phyloP scores from a whole-genome alignment of 2,329 filamentous ascomycete genomes.

The Verticillium albo-atrum region DNA sequence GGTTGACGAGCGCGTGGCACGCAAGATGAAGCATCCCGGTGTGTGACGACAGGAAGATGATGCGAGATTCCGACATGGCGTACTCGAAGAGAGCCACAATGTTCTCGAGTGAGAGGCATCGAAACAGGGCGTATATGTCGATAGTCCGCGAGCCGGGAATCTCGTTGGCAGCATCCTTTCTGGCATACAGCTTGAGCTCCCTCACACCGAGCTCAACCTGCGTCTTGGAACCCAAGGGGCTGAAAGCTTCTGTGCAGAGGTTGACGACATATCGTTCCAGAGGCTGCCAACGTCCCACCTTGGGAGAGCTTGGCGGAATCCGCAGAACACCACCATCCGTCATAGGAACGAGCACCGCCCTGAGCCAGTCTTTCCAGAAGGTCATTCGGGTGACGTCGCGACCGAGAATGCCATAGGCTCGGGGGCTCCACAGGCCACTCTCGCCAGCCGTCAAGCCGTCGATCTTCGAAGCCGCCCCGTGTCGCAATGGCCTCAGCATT shows the following conservation, averaged over 20 bases:
- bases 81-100: slow-evolving; percentile 92
- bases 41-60: slow-evolving; percentile 93
- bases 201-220: slow-evolving; percentile 90
- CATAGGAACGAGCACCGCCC: slow-evolving; percentile 93
- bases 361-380: slow-evolving; percentile 99
- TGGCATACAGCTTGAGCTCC: slow-evolving; percentile 85
- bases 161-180: slow-evolving; percentile 91
- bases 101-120: slow-evolving; percentile 84
- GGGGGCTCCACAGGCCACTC: slow-evolving; percentile 91
- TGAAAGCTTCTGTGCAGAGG: slow-evolving; percentile 90
- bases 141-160: slow-evolving; percentile 86
- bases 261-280: slow-evolving; percentile 96
- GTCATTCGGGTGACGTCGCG: slow-evolving; percentile 76
- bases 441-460: slow-evolving; percentile 94
- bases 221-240: slow-evolving; percentile 87
- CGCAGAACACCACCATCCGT: slow-evolving; percentile 78
- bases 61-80: slow-evolving; percentile 85
- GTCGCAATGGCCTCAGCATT: slow-evolving; percentile 83
- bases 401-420: slow-evolving; percentile 89
- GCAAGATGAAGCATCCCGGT: slow-evolving; percentile 94
- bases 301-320: slow-evolving; percentile 83
- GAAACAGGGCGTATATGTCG: slow-evolving; percentile 90
- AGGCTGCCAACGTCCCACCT: slow-evolving; percentile 91
- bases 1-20: slow-evolving; percentile 76
- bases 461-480: slow-evolving; percentile 94